These are phyloP conservation scores for Mortierella sp. DNA, from an alignment of 371 early-diverging fungal genomes.

Conservation along the genomic window DNA sequence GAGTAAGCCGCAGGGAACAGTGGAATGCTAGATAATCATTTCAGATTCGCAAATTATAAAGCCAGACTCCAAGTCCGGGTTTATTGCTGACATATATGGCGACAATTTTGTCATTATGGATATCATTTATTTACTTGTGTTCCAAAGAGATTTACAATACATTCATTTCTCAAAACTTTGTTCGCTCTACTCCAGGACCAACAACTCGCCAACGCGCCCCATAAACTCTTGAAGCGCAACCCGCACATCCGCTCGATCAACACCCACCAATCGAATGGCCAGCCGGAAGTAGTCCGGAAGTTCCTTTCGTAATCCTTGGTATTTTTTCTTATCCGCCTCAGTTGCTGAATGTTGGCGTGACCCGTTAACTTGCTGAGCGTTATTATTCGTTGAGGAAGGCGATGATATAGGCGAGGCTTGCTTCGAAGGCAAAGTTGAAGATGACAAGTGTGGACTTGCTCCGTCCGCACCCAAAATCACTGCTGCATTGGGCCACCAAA, in stretches of 20 bases:
- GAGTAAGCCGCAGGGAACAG: too few relatives aligned
- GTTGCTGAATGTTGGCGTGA: slow-evolving; percentile 4
- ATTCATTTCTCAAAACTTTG: neutral
- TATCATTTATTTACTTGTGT: neutral
- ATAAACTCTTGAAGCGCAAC: slow-evolving; percentile 57
- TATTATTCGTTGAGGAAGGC: slow-evolving; percentile 18
- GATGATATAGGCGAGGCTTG: slow-evolving; percentile 27
- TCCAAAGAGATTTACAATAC: neutral
- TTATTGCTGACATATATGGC: too few relatives aligned
- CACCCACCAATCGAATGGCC: slow-evolving; percentile 52
- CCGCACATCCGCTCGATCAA: slow-evolving; percentile 51
- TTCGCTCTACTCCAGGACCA: slow-evolving; percentile 61
- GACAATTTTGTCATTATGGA: too few relatives aligned
- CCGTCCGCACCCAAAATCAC: slow-evolving; percentile 13
- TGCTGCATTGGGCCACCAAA: slow-evolving; percentile 58
- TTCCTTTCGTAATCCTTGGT: slow-evolving; percentile 51
- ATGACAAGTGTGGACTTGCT: neutral
- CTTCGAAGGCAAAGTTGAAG: slow-evolving; percentile 13
- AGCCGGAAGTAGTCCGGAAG: slow-evolving; percentile 53
- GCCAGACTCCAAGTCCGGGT: too few relatives aligned
- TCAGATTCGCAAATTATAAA: too few relatives aligned
- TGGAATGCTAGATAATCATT: too few relatives aligned
- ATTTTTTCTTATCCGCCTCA: slow-evolving; percentile 53
- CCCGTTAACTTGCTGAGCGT: slow-evolving; percentile 17
- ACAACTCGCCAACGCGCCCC: slow-evolving; percentile 53